A percentile compares a stretch with the other conserved stretches of the same genome.
phyloP scores from a whole-genome alignment of 352 stramenopile species.

The Phytophthora cactorum region DNA sequence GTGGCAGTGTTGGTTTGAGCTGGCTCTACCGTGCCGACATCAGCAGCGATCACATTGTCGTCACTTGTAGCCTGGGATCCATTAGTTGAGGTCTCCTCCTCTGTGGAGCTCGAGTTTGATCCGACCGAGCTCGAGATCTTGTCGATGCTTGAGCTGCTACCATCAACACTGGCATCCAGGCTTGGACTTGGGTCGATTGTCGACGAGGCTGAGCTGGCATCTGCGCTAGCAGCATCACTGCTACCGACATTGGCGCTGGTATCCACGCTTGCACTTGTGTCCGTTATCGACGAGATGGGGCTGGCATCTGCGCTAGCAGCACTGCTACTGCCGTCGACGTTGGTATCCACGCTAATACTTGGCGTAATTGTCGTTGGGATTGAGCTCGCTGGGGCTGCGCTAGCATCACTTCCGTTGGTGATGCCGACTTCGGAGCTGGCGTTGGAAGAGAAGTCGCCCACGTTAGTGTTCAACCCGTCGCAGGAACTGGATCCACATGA shows the following conservation, averaged over 20 bases:
- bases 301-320: neutral
- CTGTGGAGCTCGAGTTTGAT: neutral
- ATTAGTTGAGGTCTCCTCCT: conserved; percentile 3
- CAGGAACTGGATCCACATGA: conserved; percentile 10
- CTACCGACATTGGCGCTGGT: neutral
- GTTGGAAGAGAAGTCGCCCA: conserved; percentile 14
- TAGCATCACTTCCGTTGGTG: conserved; percentile 16
- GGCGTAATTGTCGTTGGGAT: neutral
- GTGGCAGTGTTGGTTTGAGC: conserved; percentile 3
- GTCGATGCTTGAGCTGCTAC: conserved; percentile 6
- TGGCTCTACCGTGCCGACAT: conserved; percentile 10
- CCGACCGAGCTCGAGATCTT: neutral
- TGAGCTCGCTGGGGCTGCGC: conserved; percentile 1
- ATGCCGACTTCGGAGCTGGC: conserved; percentile 3
- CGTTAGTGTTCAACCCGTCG: conserved; percentile 6
- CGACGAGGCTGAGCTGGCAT: neutral
- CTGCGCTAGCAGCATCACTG: neutral
- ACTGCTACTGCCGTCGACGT: conserved; percentile 4
- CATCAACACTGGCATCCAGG: neutral
- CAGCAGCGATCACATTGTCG: conserved; percentile 20
- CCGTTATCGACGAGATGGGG: neutral
- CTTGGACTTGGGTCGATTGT: neutral
- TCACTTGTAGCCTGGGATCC: conserved; percentile 18
- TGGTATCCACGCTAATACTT: conserved; percentile 6
- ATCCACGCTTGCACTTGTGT: neutral